A percentile compares a stretch with the other conserved stretches of the same genome.
These are phyloP conservation scores for Phalaenopsis equestris DNA, from an alignment of 106 monocot species.

Conservation along the genomic window DNA sequence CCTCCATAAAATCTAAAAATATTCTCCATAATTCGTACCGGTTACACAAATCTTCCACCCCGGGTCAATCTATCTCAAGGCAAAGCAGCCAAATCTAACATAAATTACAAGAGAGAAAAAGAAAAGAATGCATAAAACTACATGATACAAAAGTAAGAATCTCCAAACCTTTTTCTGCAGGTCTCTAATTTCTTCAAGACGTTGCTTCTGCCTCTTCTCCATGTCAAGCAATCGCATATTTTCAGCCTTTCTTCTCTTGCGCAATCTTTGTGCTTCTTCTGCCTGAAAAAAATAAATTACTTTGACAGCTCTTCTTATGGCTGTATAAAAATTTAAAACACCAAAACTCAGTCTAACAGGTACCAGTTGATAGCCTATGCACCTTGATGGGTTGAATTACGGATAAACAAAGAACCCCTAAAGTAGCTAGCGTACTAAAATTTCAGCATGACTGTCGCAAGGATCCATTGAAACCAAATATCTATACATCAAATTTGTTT, in stretches of 20 bases:
- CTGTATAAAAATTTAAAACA: not conserved
- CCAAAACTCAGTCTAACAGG: not conserved
- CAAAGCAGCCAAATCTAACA: not conserved
- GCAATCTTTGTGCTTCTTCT: slow-evolving; percentile 71
- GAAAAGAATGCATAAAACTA: not conserved
- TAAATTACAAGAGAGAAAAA: not conserved
- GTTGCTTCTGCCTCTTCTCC: slow-evolving; percentile 85
- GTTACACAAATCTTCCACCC: not conserved
- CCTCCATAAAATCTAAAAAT: not conserved
- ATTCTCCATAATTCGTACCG: not conserved
- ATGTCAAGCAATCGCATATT: slow-evolving; percentile 61
- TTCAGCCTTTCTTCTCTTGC: slow-evolving; percentile 59
- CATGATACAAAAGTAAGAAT: not conserved
- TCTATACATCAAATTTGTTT: not conserved
- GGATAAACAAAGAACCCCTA: not conserved
- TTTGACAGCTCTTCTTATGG: not conserved
- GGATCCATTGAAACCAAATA: not conserved
- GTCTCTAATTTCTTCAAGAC: slow-evolving; percentile 81
- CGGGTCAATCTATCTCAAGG: not conserved
- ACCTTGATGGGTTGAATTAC: not conserved
- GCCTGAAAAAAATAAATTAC: slow-evolving; percentile 28
- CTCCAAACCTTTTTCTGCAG: slow-evolving; percentile 70
- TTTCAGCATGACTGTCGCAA: not conserved
- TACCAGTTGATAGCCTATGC: not conserved
- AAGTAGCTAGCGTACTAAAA: not conserved